Evolutionary conservation across 129 eudicot species (phyloP), one percentile per base, ranked within the genome.

Genomic region (Saposhnikovia divaricata): DNA sequence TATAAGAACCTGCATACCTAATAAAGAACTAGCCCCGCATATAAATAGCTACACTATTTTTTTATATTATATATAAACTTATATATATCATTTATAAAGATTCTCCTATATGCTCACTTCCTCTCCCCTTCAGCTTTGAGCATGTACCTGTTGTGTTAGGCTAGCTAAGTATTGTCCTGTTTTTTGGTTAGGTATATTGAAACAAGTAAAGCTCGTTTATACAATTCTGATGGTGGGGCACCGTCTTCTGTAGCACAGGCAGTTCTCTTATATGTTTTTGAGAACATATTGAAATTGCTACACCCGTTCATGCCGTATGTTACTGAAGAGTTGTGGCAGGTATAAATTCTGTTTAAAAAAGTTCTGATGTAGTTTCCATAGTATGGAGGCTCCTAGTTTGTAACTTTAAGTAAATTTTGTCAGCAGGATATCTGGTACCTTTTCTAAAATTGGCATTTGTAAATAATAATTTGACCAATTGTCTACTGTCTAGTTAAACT

Each of bases 231-330:
- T 75, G 87, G 84, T 81, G 76, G 76, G 23, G 82, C 85, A 66
- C 84, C 77, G 78, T 85, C 91, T 44, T 84, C 86, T 72, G 85
- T 85, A 45, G 88, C 99, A 18, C 97, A 92, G 79, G 96, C 97
- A 37, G 97, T 90, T 84, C 95, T 96, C 75, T 81, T 96, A 70
- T 96, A 96, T 83, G 97, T 90, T 68, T 96, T 87, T 77, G 96
- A 87, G 80, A 90, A 89, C 83, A 88, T 92, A 84, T 80, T 96
- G 79, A 96, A 90, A 85, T 43, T 96, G 79, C 93, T 92, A 43
- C 98, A 92, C 81, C 99, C 98, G 3, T 96, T 96, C 76, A 96
- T 92, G 99, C 99, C 99, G 39, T 96, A 90, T 88, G 99, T 96
- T 40, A 92, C 99, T 4, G 99, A 96, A 81, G 99, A 85, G 81